A percentile compares a stretch with the other conserved stretches of the same genome.
These are phyloP conservation scores for Gaeumannomyces tritici DNA, from an alignment of 2,329 filamentous ascomycete species.

Conservation along the genomic window DNA sequence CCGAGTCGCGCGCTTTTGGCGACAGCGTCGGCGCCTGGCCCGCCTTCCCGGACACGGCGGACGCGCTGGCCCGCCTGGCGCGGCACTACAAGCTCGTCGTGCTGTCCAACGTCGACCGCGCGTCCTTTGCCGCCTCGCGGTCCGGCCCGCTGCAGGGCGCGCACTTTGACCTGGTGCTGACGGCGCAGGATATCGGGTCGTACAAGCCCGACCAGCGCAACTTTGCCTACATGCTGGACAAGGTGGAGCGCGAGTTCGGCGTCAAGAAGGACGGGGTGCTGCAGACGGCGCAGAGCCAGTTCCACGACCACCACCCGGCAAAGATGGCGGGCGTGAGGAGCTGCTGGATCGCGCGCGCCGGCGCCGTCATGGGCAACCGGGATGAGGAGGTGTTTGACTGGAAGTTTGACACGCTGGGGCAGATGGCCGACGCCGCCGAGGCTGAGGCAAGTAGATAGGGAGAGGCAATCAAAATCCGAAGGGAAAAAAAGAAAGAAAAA, in stretches of 20 bases:
- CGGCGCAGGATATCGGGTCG: slow-evolving; percentile 59
- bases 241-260: slow-evolving; percentile 42
- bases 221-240: slow-evolving; percentile 54
- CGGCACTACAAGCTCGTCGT: slow-evolving; percentile 48
- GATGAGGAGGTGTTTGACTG: slow-evolving; percentile 37
- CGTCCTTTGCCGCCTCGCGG: slow-evolving; percentile 22
- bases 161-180: slow-evolving; percentile 53
- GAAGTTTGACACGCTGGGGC: slow-evolving; percentile 46
- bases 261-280: slow-evolving; percentile 43
- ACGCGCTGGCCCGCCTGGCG: slow-evolving; percentile 37
- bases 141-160: slow-evolving; percentile 33
- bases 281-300: slow-evolving; percentile 61
- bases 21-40: slow-evolving; percentile 41
- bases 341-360: slow-evolving; percentile 51
- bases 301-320: slow-evolving; percentile 60
- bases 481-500: too few species aligned
- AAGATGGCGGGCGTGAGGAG: slow-evolving; percentile 45
- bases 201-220: slow-evolving; percentile 61
- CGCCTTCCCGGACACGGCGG: slow-evolving; percentile 47
- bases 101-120: slow-evolving; percentile 49
- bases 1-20: slow-evolving; percentile 39
- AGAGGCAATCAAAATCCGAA: too few species aligned
- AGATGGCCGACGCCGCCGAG: slow-evolving; percentile 51
- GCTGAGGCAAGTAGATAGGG: slow-evolving; percentile 14
- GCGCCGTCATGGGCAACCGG: slow-evolving; percentile 28